phyloP scores from a whole-genome alignment of 345 rosid species.

The Clausena lansium region DNA sequence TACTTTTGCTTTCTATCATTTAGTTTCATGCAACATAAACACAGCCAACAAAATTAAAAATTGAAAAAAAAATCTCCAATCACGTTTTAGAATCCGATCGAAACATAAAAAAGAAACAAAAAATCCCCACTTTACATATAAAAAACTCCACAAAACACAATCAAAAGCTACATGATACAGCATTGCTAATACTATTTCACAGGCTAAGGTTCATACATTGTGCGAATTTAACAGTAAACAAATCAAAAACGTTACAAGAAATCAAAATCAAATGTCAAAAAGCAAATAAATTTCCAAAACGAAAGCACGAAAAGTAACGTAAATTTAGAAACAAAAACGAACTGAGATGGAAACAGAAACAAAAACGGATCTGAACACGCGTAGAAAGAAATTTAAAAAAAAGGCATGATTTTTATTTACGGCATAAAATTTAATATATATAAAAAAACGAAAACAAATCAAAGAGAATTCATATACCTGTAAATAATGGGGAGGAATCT shows the following conservation, averaged over 20 bases:
- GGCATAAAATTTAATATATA: not conserved
- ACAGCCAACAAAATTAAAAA: constrained; percentile 6
- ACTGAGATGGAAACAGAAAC: constrained; percentile 9
- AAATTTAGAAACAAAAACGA: constrained; percentile 10
- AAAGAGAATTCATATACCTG: constrained; percentile 21
- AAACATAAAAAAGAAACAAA: not conserved
- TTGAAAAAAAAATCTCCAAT: not conserved
- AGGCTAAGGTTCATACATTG: constrained; percentile 30
- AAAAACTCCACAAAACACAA: not conserved
- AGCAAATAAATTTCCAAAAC: constrained; percentile 6
- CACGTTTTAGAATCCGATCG: constrained; percentile 8
- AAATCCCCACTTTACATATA: not conserved
- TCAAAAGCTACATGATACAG: constrained; percentile 11
- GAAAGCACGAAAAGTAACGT: not conserved
- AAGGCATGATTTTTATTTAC: not conserved
- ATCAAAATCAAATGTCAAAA: constrained; percentile 17
- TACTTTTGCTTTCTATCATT: not conserved
- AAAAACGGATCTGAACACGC: constrained; percentile 40
- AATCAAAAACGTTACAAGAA: not conserved
- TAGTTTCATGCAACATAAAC: not conserved
- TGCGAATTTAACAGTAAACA: constrained; percentile 21
- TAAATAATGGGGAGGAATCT: constrained; percentile 36
- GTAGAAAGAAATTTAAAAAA: not conserved
- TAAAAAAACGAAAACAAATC: constrained; percentile 3
- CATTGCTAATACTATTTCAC: not conserved